Evolutionary conservation across 768 basidiomycete genomes (phyloP).

Genomic region (Tylopilus subfusipes): DNA sequence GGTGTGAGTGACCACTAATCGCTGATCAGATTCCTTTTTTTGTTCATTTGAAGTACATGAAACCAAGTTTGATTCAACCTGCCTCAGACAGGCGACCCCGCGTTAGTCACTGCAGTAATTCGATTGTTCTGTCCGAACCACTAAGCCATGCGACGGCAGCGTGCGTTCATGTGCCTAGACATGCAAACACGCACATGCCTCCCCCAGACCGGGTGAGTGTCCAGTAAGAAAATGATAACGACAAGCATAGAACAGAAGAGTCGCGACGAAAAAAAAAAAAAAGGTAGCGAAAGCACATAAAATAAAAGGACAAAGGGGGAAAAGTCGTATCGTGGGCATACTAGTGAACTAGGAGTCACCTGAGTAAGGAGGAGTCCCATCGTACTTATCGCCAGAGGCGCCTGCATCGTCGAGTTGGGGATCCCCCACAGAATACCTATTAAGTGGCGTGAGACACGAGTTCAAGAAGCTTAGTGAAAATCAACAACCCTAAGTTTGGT

Average conservation of each 20-base stretch:
- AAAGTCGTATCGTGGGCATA: neutral
- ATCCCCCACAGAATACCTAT: constrained; percentile 13
- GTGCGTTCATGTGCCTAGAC: constrained; percentile 22
- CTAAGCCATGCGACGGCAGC: constrained; percentile 16
- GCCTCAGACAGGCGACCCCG: constrained; percentile 12
- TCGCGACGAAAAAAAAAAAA: neutral
- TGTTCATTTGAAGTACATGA: neutral
- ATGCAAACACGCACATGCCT: neutral
- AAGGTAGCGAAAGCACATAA: neutral
- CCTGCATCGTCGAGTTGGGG: neutral
- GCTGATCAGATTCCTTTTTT: constrained; percentile 9
- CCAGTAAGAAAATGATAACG: neutral
- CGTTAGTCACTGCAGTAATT: constrained; percentile 10
- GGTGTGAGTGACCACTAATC: constrained; percentile 15
- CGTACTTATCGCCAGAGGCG: neutral
- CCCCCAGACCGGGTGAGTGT: neutral
- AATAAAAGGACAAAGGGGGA: neutral
- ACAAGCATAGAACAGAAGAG: neutral
- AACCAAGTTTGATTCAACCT: constrained; percentile 8
- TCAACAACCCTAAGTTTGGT: constrained; percentile 12
- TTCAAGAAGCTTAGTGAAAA: constrained; percentile 8
- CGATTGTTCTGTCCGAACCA: constrained; percentile 8
- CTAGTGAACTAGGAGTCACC: constrained; percentile 10
- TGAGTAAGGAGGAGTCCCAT: neutral
- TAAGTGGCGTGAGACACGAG: constrained; percentile 8